A percentile compares a stretch with the other conserved stretches of the same genome.
Conservation (phyloP, 2,329 filamentous ascomycete species). For the Botrytis fabae region DNA sequence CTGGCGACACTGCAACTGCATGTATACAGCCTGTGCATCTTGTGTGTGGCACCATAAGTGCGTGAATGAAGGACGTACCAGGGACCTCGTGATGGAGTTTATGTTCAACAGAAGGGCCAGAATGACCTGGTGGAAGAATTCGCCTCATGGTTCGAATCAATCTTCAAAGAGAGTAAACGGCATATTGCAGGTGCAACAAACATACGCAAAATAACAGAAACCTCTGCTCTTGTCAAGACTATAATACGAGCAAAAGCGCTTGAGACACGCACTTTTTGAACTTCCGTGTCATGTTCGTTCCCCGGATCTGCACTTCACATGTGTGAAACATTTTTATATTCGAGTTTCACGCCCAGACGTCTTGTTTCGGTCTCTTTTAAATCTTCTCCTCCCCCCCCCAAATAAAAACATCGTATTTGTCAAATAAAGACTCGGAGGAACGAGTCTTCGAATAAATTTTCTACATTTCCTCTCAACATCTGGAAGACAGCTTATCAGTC, state of each 20-base stretch:
- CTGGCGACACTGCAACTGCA: not conserved
- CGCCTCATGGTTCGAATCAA: not conserved
- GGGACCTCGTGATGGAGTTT: not conserved
- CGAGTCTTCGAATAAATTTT: not conserved
- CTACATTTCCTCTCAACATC: not conserved
- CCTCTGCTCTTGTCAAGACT: not conserved
- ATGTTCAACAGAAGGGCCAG: not conserved
- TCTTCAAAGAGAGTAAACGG: not conserved
- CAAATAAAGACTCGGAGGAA: conserved; percentile 1
- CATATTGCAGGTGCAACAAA: not conserved
- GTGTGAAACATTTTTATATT: conserved; percentile 17
- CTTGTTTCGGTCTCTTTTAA: not conserved
- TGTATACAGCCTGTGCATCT: not conserved
- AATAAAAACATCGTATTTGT: not conserved
- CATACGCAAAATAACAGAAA: not conserved
- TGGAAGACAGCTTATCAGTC: conserved; percentile 15
- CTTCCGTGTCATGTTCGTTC: conserved; percentile 8
- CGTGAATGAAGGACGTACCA: not conserved
- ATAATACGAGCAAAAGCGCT: not conserved
- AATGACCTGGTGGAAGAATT: not conserved
- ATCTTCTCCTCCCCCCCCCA: not conserved
- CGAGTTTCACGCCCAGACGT: conserved; percentile 13
- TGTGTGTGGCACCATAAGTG: not conserved
- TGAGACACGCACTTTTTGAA: not conserved
- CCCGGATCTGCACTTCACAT: conserved; percentile 9